A percentile compares a stretch with the other conserved stretches of the same genome.
Evolutionary conservation across 1,284 basidiomycete species (phyloP).

Genomic region (Cystobasidium pallidum): DNA sequence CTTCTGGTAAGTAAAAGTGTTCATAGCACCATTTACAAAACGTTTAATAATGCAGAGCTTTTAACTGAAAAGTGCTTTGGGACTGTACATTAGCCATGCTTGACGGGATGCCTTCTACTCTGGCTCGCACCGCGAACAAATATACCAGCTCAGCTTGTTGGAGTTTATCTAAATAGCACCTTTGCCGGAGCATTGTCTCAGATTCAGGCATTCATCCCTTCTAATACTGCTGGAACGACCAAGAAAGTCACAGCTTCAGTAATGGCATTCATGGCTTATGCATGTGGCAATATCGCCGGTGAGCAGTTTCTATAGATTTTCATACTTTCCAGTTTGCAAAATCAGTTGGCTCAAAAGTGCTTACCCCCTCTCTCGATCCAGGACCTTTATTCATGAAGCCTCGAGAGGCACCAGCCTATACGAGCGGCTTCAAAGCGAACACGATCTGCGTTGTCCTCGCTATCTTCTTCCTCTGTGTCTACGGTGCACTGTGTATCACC

Average conservation of each 20-base stretch:
- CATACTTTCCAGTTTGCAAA: too few species aligned
- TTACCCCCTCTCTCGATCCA: too few species aligned
- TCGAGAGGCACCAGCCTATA: slow-evolving; percentile 14
- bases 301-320: too few species aligned
- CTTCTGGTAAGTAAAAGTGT: slow-evolving; percentile 23
- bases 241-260: slow-evolving; percentile 24
- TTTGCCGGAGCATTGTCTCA: slow-evolving; percentile 24
- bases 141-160: slow-evolving; percentile 25
- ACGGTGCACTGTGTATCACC: slow-evolving; percentile 13
- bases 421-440: slow-evolving; percentile 27
- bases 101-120: slow-evolving; percentile 22
- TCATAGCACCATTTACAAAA: too few species aligned
- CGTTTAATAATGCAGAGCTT: too few species aligned
- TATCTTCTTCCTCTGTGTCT: slow-evolving; percentile 13
- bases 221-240: slow-evolving; percentile 34
- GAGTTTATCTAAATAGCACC: slow-evolving; percentile 18
- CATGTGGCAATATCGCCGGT: slow-evolving; percentile 23
- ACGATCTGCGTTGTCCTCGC: slow-evolving; percentile 14
- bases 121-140: slow-evolving; percentile 22
- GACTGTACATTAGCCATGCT: slow-evolving; percentile 10
- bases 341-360: too few species aligned
- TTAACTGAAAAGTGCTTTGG: background rate
- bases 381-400: slow-evolving; percentile 26
- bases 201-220: slow-evolving; percentile 31
- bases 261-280: slow-evolving; percentile 19